Base-by-base conservation (phyloP, 768 basidiomycete species). In the Thelephora ganbajun region DNA sequence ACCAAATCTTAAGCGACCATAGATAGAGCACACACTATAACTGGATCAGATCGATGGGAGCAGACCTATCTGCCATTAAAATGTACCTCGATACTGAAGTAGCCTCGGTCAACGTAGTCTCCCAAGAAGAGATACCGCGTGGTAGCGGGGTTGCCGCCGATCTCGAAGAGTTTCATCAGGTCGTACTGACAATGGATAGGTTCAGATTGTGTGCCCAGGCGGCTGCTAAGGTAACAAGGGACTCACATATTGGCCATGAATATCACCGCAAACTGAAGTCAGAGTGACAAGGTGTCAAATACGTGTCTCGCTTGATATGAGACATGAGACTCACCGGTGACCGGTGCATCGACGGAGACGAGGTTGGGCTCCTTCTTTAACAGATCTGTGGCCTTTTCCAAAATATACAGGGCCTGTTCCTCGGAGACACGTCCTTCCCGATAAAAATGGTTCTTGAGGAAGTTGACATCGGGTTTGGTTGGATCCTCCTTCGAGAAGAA, bases 1-100 rank as follows among this genome's bases (percentile, higher is more conserved):
- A 98, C 92, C 94, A 97, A 63, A 99, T 97, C 71, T 99, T 99
- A 63, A 99, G 73, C 2, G 91, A 77, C 93, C 93, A 99, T 23
- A 99, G 74, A 64, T 99, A 99, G 42, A 98, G 69, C 16, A 98
- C 94, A 61, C 94, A 98, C 93, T 98, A 52, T 35, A 23, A 14
- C 33, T 14, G 41, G 18, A 41, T 41, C 18, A 41, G 39, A 41
- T 14, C 39, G 22, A 14, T 41, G 18, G 6, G 39, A 9, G 39
- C 22, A 5, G 9, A 14, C 18, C 14, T 14, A 14, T 18, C 14
- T 9, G 39, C 39, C 26, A 30, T 20, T 14, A 30, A 46, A 7
- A 53, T 66, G 48, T 39, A 79, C 80, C 66, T 83, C 81, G 54
- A 82, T 79, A 47, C 79, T 81, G 59, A 82, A 83, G 64, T 84